These are phyloP conservation scores for Lycium barbarum DNA, from an alignment of 257 asterid genomes.

Conservation along the genomic window DNA sequence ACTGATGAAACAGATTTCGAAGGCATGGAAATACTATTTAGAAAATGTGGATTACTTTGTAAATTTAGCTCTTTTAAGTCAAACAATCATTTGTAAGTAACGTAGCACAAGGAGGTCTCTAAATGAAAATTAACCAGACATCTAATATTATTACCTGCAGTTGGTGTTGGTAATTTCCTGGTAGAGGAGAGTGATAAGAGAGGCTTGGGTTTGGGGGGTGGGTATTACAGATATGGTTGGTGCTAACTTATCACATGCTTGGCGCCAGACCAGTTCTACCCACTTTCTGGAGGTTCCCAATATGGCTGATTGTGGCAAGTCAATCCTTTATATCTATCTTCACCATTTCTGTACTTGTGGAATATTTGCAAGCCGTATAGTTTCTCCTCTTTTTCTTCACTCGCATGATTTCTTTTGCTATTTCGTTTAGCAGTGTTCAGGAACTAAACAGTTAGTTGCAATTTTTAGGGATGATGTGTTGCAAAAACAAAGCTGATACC, in stretches of 20 bases:
- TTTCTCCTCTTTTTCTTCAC: background rate
- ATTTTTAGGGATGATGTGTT: slow-evolving; percentile 21
- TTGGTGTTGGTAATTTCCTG: slow-evolving; percentile 23
- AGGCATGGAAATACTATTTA: background rate
- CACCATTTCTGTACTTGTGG: background rate
- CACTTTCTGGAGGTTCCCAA: background rate
- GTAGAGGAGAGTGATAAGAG: slow-evolving; percentile 15
- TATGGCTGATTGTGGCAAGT: slow-evolving; percentile 11
- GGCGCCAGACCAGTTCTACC: background rate
- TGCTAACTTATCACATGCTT: background rate
- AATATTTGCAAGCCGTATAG: background rate
- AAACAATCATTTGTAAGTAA: background rate
- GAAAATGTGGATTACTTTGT: background rate
- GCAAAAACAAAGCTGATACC: background rate
- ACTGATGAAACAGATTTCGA: background rate
- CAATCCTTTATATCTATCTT: slow-evolving; percentile 14
- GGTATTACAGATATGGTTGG: background rate
- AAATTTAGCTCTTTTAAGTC: background rate
- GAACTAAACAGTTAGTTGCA: slow-evolving; percentile 10
- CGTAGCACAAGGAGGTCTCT: background rate
- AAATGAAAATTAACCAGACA: slow-evolving; percentile 13
- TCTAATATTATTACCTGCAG: background rate
- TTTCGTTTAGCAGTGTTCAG: background rate
- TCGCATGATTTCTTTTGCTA: background rate
- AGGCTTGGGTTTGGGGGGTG: background rate